Evolutionary conservation across 768 basidiomycete genomes (phyloP).

Genomic region (Kwoniella dejecticola): DNA sequence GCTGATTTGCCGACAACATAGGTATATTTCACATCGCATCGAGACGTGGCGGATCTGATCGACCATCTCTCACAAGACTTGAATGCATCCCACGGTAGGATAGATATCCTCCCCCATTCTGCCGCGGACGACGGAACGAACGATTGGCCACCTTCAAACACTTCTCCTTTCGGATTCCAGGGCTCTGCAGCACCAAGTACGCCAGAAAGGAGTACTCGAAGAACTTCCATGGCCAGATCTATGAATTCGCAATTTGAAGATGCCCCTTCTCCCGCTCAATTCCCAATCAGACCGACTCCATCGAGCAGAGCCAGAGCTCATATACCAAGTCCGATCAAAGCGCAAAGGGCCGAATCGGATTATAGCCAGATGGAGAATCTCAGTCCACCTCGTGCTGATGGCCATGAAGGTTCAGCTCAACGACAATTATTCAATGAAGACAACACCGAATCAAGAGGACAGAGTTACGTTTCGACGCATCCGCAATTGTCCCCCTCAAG

Average conservation of each 20-base stretch:
- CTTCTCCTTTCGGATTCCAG: conserved; percentile 13
- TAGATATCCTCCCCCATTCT: conserved; percentile 33
- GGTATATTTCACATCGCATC: conserved; percentile 43
- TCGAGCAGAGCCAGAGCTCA: not conserved
- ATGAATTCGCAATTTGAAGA: conserved; percentile 30
- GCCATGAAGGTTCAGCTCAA: conserved; percentile 11
- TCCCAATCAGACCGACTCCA: conserved; percentile 9
- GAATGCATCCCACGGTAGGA: conserved; percentile 37
- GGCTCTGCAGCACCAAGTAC: not conserved
- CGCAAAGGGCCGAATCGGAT: not conserved
- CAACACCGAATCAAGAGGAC: not conserved
- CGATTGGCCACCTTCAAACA: not conserved
- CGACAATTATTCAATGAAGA: conserved; percentile 29
- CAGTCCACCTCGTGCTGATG: not conserved
- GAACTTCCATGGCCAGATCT: not conserved
- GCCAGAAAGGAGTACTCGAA: not conserved
- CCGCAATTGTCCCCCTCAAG: conserved; percentile 31
- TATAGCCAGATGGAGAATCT: not conserved
- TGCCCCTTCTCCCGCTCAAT: conserved; percentile 31
- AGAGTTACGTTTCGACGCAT: conserved; percentile 2
- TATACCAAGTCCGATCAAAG: conserved; percentile 14
- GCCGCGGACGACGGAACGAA: not conserved
- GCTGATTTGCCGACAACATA: no score
- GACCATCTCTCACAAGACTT: conserved; percentile 40
- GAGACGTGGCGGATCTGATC: conserved; percentile 49